Evolutionary conservation across 768 basidiomycete genomes (phyloP), one percentile per base, ranked within the genome.

Genomic region (Agrocybe pediades): DNA sequence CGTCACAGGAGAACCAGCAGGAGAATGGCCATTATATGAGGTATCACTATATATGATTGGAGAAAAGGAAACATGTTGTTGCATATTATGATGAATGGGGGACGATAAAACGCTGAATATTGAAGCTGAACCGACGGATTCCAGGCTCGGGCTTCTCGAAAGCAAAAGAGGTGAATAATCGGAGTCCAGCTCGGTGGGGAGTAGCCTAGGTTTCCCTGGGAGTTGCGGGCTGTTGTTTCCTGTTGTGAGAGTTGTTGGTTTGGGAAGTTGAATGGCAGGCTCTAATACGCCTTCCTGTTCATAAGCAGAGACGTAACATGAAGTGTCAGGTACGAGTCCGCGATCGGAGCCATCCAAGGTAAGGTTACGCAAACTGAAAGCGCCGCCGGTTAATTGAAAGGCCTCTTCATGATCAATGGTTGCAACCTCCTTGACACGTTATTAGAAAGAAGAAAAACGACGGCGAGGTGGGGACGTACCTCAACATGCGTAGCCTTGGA

Each of bases 31-130:
- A 19, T 57, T 29, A 13, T 20, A n/a, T n/a, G 41, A 39, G 0
- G 50, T 54, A 6, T 48, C 51, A 15, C 55, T 48, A 16, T 46
- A 57, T 29, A 61, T 49, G 3, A 46, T 48, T 1, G 59, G 59
- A 45, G 59, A 60, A 21, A 49, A 48, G 16, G 11, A 11, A 11
- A 41, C 9, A 23, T 36, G 20, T 6, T 33, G 24, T 8, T 25
- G 49, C 19, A 23, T 33, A 13, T 54, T 52, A 9, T 53, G 29
- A 3, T 52, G 29, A 36, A 48, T 40, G 3, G 59, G 59, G 16
- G 59, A 60, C 29, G 55, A 21, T 33, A 60, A 33, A 16, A 46
- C 33, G 24, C 30, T 46, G n/a, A 52, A 53, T 5, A 56, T 40
- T 17, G 58, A 60, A 23, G 42, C 30, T 19, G 53, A 57, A 19